Conservation (phyloP, 768 basidiomycete species). For the Hericium alpestre region DNA sequence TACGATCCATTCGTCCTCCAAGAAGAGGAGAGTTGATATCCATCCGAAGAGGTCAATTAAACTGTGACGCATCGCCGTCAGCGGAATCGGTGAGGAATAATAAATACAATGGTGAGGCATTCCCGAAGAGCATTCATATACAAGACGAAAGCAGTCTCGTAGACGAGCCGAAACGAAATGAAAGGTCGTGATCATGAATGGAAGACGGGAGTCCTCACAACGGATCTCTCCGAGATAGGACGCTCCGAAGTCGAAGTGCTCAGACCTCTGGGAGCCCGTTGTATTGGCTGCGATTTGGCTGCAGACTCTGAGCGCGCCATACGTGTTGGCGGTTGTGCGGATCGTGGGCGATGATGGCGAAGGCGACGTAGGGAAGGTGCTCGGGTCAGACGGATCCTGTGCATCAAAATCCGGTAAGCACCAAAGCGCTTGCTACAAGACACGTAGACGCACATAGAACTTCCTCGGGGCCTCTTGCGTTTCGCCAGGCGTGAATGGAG, state of each 20-base stretch:
- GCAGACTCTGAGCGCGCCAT: not conserved
- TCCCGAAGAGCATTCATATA: too few species aligned
- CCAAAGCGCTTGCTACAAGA: not conserved
- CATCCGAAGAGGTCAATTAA: too few species aligned
- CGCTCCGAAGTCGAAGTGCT: not conserved
- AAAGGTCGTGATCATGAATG: not conserved
- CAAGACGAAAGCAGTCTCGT: too few species aligned
- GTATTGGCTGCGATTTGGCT: conserved; percentile 2
- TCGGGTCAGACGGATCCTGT: conserved; percentile 14
- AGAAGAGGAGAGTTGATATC: too few species aligned
- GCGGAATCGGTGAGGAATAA: too few species aligned
- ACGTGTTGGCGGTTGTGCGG: conserved; percentile 1
- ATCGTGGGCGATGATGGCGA: conserved; percentile 8
- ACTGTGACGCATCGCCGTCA: too few species aligned
- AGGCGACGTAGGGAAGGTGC: conserved; percentile 5
- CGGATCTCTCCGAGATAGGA: not conserved
- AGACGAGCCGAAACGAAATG: not conserved
- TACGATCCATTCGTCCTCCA: too few species aligned
- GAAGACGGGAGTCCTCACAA: not conserved
- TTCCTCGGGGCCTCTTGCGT: conserved; percentile 1
- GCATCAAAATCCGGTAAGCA: not conserved
- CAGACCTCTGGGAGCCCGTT: conserved; percentile 8
- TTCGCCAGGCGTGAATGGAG: not conserved
- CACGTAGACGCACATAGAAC: conserved; percentile 6
- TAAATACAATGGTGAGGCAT: too few species aligned